Conservation (phyloP, 176 grass and related monocot species). For the Canna indica region DNA sequence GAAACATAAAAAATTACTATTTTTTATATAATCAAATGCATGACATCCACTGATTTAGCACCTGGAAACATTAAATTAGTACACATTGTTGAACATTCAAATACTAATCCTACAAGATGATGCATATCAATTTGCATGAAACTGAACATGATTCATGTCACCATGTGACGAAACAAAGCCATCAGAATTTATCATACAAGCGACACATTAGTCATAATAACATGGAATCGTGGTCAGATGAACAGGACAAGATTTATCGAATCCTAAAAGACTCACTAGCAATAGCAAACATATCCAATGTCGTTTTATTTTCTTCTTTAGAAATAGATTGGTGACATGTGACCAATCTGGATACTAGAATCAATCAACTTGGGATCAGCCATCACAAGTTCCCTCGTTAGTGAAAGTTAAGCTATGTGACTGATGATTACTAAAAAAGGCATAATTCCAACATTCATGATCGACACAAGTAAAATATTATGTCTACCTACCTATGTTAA, state of each 20-base stretch:
- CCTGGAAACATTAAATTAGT: not conserved
- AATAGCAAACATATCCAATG: no score
- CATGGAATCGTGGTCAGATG: no score
- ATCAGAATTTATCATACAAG: not conserved
- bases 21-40: constrained; percentile 13
- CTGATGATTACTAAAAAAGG: not conserved
- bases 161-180: not conserved
- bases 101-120: not conserved
- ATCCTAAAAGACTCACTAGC: no score
- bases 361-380: not conserved
- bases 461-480: not conserved
- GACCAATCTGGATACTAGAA: not conserved
- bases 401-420: not conserved
- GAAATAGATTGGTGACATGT: not conserved
- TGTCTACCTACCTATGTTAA: no score
- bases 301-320: no score
- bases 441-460: not conserved
- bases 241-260: no score
- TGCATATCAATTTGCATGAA: not conserved
- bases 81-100: not conserved
- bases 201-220: not conserved
- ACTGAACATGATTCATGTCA: not conserved
- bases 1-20: not conserved
- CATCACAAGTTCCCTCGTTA: not conserved
- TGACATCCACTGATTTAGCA: not conserved